Conservation (phyloP, 305 asterid genomes). For the Fraxinus latifolia region DNA sequence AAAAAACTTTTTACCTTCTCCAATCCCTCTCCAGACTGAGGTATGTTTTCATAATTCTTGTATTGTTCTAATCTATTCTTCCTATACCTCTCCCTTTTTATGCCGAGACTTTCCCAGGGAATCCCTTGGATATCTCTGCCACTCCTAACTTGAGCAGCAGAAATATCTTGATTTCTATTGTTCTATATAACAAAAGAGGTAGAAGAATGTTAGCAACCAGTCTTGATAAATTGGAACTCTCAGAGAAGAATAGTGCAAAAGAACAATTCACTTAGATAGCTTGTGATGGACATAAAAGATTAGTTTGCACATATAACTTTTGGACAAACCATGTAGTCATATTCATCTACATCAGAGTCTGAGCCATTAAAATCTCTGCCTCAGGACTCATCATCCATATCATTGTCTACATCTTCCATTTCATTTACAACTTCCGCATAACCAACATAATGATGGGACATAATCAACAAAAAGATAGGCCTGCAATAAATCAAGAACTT, state of each 20-base stretch:
- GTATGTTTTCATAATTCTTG: constrained; percentile 77
- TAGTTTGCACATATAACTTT: not conserved
- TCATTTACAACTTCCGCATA: constrained; percentile 72
- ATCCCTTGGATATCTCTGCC: constrained; percentile 93
- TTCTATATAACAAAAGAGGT: constrained; percentile 27
- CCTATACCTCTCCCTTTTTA: constrained; percentile 69
- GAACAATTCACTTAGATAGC: not conserved
- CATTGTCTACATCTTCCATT: constrained; percentile 65
- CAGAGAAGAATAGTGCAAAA: not conserved
- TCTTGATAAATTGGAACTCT: not conserved
- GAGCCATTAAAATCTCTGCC: constrained; percentile 53
- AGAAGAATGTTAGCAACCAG: not conserved
- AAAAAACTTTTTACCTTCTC: constrained; percentile 49
- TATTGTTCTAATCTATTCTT: constrained; percentile 71
- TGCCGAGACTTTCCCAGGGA: constrained; percentile 82
- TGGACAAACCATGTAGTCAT: constrained; percentile 60
- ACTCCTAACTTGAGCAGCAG: constrained; percentile 80
- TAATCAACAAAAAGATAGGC: constrained; percentile 37
- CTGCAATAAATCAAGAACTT: constrained; percentile 16
- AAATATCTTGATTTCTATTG: constrained; percentile 63
- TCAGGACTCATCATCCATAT: constrained; percentile 53
- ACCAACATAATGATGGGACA: constrained; percentile 64
- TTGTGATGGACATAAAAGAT: not conserved
- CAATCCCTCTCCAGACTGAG: constrained; percentile 62
- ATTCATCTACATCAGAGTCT: constrained; percentile 75